Evolutionary conservation across 164 flowering plant genomes (phyloP), one percentile per base, ranked within the genome.

Genomic region (Houttuynia cordata): DNA sequence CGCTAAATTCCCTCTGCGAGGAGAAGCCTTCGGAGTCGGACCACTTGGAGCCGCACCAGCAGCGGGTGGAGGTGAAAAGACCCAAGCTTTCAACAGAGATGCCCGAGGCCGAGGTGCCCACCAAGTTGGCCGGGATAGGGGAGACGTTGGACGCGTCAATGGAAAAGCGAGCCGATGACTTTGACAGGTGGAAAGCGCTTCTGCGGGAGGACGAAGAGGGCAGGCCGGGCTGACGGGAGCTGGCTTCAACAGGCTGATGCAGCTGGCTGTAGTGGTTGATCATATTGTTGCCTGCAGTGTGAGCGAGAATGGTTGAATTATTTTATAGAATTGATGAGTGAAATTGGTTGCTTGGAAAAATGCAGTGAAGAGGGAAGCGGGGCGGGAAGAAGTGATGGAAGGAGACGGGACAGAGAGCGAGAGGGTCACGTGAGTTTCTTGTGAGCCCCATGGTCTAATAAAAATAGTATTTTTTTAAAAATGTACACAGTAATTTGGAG

Each of bases 1-100:
- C 96, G 23, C 62, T 83, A 34, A 94, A 81, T 76, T 90, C 99
- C 61, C 72, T 88, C 72, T 76, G 83, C 1, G 99, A 93, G 62
- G 77, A 18, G 19, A 81, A 70, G 5, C 68, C 79, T 45, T 84
- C 92, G 4, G 92, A 84, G 1, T 79, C 84, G 60, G 71, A 78
- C 0, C 81, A 75, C 23, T 78, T 70, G 0, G 95, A 88, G 18
- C 88, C 92, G 60, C 77, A 67, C 53, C 85, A 68, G 77, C 10
- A 78, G 74, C 63, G 60, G 37, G 65, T 81, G 4, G 85, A 64
- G 22, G 75, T 79, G 15, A 65, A 62, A 42, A 75, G 71, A 17
- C 61, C 61, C 14, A 64, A 52, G n/a, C 68, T 57, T 37, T 63
- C 75, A 1, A 62, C 51, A 20, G 67, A 57, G n/a, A 24, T 34